Base-by-base conservation (phyloP, 2,329 filamentous ascomycete species). In the Ophiocordyceps camponoti-leonardi region DNA sequence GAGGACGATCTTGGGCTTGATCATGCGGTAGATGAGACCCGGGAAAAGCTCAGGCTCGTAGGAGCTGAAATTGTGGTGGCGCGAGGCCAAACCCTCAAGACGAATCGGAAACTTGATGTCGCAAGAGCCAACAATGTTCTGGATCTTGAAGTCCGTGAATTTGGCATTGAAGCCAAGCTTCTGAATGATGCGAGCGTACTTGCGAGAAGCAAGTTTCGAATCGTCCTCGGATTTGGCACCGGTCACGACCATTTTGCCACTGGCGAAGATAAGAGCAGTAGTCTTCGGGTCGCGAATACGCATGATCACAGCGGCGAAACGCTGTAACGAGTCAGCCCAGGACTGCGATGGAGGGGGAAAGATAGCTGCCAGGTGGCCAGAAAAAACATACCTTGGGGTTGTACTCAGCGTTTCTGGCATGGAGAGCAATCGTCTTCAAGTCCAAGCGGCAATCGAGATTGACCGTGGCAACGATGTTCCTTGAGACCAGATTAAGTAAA, bases 131-230 rank as follows among this genome's bases (percentile, higher is more conserved):
- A 98, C 92, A 52, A 98, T 96, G 67, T 98, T 98, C 72, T 95
- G 88, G 59, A 98, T 98, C 77, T 96, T 98, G 72, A 98, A 98
- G 65, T 98, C 92, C 54, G 88, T 95, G 67, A 98, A 96, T 77
- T 95, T 95, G 58, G 92, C 90, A 56, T 95, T 94, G 75, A 98
- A 98, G 51, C 92, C 92, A 49, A 98, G 85, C 72, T 98, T 98
- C 75, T 98, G 92, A 57, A 98, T 96, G 66, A 98, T 96, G 59
- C 92, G 88, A 45, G 92, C 92, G 61, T 96, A 96, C 68, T 98
- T 98, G 68, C 90, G 81, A 49, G 84, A 92, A 10, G 92, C 92
- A 58, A 98, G 80, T 71, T 95, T 95, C 49, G 86, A 94, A 62
- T 96, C 92, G 63, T 96, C 92, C 62, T 96, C 92, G 1, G 86